phyloP scores from a whole-genome alignment of 345 rosid genomes.

The Eucalyptus dawsonii region DNA sequence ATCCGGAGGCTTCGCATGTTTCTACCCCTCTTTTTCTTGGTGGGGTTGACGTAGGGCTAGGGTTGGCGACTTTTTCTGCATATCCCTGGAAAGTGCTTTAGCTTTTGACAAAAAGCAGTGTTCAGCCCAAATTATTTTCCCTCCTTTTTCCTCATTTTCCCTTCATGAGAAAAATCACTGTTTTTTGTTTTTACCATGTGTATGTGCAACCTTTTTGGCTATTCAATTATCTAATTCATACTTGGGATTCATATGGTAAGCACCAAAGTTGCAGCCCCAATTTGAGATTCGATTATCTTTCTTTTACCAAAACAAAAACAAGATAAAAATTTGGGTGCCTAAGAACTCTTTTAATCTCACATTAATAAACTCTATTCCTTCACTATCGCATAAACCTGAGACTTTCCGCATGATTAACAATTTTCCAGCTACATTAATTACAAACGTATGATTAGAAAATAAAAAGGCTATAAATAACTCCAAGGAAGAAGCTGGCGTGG shows the following conservation, averaged over 20 bases:
- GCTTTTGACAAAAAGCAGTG: not conserved
- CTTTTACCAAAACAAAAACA: not conserved
- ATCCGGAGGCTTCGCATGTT: not conserved
- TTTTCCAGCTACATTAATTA: not conserved
- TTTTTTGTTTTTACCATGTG: not conserved
- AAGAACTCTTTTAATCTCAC: not conserved
- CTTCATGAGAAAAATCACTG: not conserved
- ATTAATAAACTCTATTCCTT: not conserved
- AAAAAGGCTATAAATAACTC: not conserved
- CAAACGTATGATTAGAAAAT: not conserved
- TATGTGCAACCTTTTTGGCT: not conserved
- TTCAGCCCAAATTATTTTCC: not conserved
- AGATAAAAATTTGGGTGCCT: not conserved
- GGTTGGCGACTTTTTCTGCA: not conserved
- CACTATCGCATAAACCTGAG: not conserved
- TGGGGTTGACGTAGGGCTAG: not conserved
- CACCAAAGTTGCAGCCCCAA: not conserved
- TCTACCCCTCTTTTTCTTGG: not conserved
- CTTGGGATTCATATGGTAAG: not conserved
- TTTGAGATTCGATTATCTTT: not conserved
- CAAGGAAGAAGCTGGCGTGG: not conserved
- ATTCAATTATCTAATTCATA: not conserved
- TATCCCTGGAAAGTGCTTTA: not conserved
- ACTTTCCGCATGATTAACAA: not conserved
- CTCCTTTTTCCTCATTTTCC: not conserved